Evolutionary conservation across 768 basidiomycete genomes (phyloP), one percentile per base, ranked within the genome.

Genomic region (Glaciozyma antarctica): DNA sequence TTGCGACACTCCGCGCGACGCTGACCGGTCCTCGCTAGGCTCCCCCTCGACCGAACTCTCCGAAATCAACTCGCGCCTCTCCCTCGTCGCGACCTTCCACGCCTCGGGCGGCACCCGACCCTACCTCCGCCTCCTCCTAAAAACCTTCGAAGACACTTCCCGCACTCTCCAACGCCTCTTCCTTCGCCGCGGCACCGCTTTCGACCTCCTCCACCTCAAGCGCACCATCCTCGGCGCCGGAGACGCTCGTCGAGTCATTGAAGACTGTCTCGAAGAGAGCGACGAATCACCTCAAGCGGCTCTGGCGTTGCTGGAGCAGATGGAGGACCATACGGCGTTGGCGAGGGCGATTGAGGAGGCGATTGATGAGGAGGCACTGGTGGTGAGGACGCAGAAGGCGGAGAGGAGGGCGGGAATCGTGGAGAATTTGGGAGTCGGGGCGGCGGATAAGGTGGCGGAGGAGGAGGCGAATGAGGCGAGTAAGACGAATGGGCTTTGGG

Each of bases 151-250:
- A 71, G 90, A 93, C 73, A 80, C 82, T 5, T 81, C 82, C 17
- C 86, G 90, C 17, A 82, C 89, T 53, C 82, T 88, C 21, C 90
- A 93, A 71, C 84, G 82, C 66, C 86, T 92, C 70, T 75, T 85
- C 3, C 79, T 88, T 17, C 82, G 86, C 2, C 82, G 84, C 88
- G 87, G 32, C 62, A 75, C 82, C 24, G 79, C 75, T 0, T 44
- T 52, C 57, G 90, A 91, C 72, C 79, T 93, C 32, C 75, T 83
- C 16, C 78, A 84, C 3, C 81, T 93, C 48, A 82, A 82, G 66
- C 77, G 79, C 26, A 85, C 87, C 7, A 83, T 89, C 62, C 77
- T 77, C 6, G 76, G 79, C 21, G 90, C 88, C 86, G 68, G 77
- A 13, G 73, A 38, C 13, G 53, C 73, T 22, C 81, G 90, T 60